phyloP scores from a whole-genome alignment of 495 filamentous ascomycete genomes.

The Rusavskia elegans region DNA sequence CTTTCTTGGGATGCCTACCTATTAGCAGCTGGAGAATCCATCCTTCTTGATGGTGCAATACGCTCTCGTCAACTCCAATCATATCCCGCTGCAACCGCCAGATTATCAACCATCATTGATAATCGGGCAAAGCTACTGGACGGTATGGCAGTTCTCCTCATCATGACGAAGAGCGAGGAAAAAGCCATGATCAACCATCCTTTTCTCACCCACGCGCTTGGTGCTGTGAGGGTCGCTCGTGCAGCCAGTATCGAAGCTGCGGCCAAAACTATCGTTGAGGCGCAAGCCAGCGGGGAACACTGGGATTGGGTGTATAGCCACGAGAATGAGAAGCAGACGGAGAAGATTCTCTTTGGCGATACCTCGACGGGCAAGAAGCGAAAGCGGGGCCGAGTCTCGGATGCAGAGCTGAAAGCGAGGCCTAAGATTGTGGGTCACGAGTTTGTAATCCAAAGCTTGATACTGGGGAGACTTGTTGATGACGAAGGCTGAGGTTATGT shows the following conservation, averaged over 20 bases:
- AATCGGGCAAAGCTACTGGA: conserved; percentile 44
- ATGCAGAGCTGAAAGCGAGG: conserved; percentile 23
- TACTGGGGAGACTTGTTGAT: conserved; percentile 64
- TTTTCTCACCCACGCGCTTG: conserved; percentile 67
- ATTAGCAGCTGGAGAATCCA: conserved; percentile 69
- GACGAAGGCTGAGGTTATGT: no score
- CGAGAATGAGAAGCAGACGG: conserved; percentile 35
- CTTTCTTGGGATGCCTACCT: conserved; percentile 71
- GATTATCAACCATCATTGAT: conserved; percentile 38
- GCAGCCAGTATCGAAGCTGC: conserved; percentile 50
- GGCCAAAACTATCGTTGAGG: conserved; percentile 35
- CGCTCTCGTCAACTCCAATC: conserved; percentile 51
- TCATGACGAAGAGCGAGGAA: conserved; percentile 53
- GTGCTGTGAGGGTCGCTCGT: conserved; percentile 46
- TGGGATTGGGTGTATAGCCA: conserved; percentile 81
- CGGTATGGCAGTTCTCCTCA: conserved; percentile 54
- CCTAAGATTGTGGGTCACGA: conserved; percentile 65
- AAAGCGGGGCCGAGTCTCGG: conserved; percentile 25
- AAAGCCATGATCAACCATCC: conserved; percentile 38
- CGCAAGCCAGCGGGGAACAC: conserved; percentile 21
- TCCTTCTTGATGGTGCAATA: conserved; percentile 59
- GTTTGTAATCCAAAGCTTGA: conserved; percentile 82
- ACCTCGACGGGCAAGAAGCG: conserved; percentile 25
- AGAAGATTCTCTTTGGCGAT: conserved; percentile 24
- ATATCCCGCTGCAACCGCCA: conserved; percentile 40